phyloP scores from a whole-genome alignment of 208 protist genomes.

The Porcisia deanei region DNA sequence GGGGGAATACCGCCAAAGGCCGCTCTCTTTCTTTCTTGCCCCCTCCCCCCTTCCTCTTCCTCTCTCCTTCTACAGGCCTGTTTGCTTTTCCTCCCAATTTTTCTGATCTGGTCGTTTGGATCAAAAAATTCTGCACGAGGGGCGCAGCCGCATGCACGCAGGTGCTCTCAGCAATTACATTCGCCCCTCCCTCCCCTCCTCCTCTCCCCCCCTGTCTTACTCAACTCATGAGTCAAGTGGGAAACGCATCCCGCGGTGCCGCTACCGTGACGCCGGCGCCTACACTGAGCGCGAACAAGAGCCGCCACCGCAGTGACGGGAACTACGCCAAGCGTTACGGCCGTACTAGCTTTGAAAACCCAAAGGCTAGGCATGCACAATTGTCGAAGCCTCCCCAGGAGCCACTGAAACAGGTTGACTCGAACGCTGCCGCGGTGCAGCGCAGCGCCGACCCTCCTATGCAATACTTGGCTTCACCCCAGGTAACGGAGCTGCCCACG shows the following conservation, averaged over 20 bases:
- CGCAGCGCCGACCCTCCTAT: neutral
- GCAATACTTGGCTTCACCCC: neutral
- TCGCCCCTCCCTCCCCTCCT: neutral
- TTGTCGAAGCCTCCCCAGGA: conserved; percentile 14
- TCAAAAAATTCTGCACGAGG: neutral
- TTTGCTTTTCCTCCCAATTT: neutral
- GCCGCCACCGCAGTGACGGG: conserved; percentile 15
- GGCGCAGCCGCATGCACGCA: neutral
- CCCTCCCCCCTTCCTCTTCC: conserved; percentile 8
- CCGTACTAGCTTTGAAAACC: conserved; percentile 20
- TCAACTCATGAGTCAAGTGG: conserved; percentile 9
- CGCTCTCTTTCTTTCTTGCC: neutral
- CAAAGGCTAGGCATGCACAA: conserved; percentile 9
- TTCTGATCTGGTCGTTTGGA: neutral
- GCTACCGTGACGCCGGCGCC: conserved; percentile 21
- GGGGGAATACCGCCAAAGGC: neutral
- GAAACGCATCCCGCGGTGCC: neutral
- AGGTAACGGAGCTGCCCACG: neutral
- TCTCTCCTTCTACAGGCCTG: neutral
- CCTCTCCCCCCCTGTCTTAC: neutral
- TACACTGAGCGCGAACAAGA: conserved; percentile 10
- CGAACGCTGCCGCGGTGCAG: conserved; percentile 6
- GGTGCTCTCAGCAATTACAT: neutral
- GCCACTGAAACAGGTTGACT: conserved; percentile 8
- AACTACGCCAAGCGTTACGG: conserved; percentile 29